Evolutionary conservation across 1,284 basidiomycete species (phyloP), one percentile per base, ranked within the genome.

Genomic region (Heterobasidion occidentale): DNA sequence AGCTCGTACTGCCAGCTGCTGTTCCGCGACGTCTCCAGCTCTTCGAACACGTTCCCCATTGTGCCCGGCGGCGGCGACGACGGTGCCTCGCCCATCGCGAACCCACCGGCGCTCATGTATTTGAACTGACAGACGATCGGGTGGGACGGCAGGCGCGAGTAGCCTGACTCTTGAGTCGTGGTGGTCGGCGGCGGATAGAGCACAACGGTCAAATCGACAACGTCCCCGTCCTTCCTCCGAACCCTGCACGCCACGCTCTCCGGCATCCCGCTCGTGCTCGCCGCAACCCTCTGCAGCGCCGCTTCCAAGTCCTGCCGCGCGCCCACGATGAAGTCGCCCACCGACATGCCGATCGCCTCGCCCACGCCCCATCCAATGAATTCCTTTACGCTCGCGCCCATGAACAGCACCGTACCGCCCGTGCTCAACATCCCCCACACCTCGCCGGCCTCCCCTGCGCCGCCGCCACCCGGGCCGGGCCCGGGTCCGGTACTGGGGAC

Each of bases 1-100:
- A 96, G 75, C 72, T 94, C 92, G 65, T 93, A 95, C 71, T 94
- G 92, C 93, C 94, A 96, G 61, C 88, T 91, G 44, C 86, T 86
- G 19, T 78, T 83, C 11, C 86, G 73, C 8, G 71, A 68, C 0
- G 79, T 77, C 49, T 88, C 84, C 19, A 94, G 77, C 68, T 91
- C 90, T 50, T 82, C 83, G 62, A 92, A 93, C 9, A 93, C 70
- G 61, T 88, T 83, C 35, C 65, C 70, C 1, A 45, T 50, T 48
- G 58, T 36, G 62, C 61, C 17, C 42, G 52, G 57, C 36, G 60
- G 58, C 7, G 56, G 60, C 36, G 58, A 56, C 12, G 46, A 53
- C 5, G 33, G 49, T 35, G 33, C 15, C 33, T 27, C 27, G 27
- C 27, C 6, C 27, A 27, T 27, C 33, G 49, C 2, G 20, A 33